phyloP scores from a whole-genome alignment of 306 rosid species.

The Lathyrus aphaca region DNA sequence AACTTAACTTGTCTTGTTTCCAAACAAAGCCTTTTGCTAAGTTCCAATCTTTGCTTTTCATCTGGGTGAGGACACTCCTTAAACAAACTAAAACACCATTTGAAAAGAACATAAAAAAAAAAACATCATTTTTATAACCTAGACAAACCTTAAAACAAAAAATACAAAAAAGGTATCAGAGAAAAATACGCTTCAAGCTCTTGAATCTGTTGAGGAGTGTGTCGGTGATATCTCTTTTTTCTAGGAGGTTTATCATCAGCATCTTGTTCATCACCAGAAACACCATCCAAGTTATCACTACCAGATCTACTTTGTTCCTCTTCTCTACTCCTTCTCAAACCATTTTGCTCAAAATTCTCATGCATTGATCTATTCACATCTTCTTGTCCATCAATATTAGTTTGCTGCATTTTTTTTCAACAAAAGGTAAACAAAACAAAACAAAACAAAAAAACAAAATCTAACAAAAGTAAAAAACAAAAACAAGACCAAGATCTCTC shows the following conservation, averaged over 20 bases:
- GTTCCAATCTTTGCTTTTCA: constrained; percentile 90
- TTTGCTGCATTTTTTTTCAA: constrained; percentile 48
- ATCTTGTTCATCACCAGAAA: constrained; percentile 89
- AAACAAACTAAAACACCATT: constrained; percentile 57
- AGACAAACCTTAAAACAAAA: not conserved
- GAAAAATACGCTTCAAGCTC: constrained; percentile 83
- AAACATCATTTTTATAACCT: not conserved
- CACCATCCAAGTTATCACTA: constrained; percentile 90
- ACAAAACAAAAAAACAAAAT: not conserved
- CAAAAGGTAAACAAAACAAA: not conserved
- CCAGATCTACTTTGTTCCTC: constrained; percentile 99
- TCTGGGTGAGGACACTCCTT: constrained; percentile 99
- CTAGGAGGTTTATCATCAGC: constrained; percentile 79
- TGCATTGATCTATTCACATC: constrained; percentile 59
- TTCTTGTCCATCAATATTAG: constrained; percentile 74
- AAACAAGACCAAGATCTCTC: constrained; percentile 34
- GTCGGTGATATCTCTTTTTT: constrained; percentile 94
- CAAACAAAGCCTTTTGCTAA: constrained; percentile 71
- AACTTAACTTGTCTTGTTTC: constrained; percentile 95
- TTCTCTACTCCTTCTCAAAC: constrained; percentile 74
- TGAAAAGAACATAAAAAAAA: not conserved
- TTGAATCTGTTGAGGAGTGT: constrained; percentile 97
- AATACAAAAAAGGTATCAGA: not conserved
- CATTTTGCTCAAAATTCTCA: constrained; percentile 60
- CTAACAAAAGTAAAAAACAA: constrained; percentile 8